Evolutionary conservation across 208 protist genomes (phyloP).

Genomic region (Strigomonas galati): DNA sequence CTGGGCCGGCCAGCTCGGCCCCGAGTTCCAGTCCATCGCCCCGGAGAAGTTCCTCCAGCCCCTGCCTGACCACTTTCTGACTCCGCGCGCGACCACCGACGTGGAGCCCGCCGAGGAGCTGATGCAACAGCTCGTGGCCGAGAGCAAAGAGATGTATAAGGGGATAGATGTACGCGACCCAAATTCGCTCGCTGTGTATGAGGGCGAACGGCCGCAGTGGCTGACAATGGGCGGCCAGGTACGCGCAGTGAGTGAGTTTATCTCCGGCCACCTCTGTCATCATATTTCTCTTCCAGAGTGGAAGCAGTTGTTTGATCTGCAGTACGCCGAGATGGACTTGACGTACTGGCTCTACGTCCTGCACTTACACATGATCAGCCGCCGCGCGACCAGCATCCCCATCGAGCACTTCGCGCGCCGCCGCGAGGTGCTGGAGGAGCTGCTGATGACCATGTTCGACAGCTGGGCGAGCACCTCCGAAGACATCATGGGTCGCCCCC

Average conservation of each 20-base stretch:
- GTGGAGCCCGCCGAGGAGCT: constrained; percentile 65
- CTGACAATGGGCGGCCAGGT: constrained; percentile 82
- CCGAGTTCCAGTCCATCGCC: constrained; percentile 64
- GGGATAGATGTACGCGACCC: constrained; percentile 83
- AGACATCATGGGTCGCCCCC: constrained; percentile 85
- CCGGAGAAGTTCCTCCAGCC: constrained; percentile 76
- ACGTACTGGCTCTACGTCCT: constrained; percentile 89
- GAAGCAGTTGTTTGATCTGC: constrained; percentile 79
- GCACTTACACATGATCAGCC: constrained; percentile 82
- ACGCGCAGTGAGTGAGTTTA: constrained; percentile 83
- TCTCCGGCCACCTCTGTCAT: constrained; percentile 85
- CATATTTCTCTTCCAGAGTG: constrained; percentile 84
- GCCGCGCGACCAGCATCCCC: constrained; percentile 78
- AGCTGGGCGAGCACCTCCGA: constrained; percentile 80
- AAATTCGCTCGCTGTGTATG: constrained; percentile 78
- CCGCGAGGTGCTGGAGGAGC: constrained; percentile 85
- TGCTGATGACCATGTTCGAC: constrained; percentile 85
- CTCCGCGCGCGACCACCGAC: constrained; percentile 74
- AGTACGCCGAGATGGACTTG: constrained; percentile 88
- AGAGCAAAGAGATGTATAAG: constrained; percentile 70
- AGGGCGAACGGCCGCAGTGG: constrained; percentile 73
- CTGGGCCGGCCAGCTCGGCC: constrained; percentile 71
- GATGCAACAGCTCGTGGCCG: constrained; percentile 48
- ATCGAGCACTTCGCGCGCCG: constrained; percentile 85
- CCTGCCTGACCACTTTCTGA: constrained; percentile 63